These are phyloP conservation scores for Alternaria dauci DNA, from an alignment of 2,329 filamentous ascomycete genomes.

Conservation along the genomic window DNA sequence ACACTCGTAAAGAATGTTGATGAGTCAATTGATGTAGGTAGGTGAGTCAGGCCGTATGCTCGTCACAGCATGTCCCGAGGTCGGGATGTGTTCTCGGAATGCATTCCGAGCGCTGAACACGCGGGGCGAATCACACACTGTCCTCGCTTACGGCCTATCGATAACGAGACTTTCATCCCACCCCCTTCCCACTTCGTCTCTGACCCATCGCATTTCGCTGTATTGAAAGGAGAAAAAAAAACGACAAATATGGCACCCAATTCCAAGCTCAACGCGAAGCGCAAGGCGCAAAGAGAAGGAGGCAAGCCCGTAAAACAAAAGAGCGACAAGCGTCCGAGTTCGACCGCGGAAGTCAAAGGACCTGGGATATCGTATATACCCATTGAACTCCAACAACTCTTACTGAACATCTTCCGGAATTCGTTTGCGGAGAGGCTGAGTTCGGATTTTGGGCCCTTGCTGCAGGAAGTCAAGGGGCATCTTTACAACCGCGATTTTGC, in stretches of 20 bases:
- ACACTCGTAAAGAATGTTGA: background rate
- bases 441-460: constrained; percentile 61
- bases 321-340: background rate
- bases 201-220: background rate
- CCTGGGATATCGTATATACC: constrained; percentile 49
- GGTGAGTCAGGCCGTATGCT: background rate
- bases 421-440: constrained; percentile 61
- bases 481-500: constrained; percentile 87
- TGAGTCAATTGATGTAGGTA: constrained; percentile 1
- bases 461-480: constrained; percentile 86
- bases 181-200: background rate
- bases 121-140: constrained; percentile 1
- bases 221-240: background rate
- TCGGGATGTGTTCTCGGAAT: constrained; percentile 17
- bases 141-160: constrained; percentile 18
- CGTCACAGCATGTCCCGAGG: constrained; percentile 1
- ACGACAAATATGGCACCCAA: constrained; percentile 18
- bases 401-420: constrained; percentile 76
- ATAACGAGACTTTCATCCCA: constrained; percentile 20
- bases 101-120: constrained; percentile 11
- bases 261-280: constrained; percentile 26
- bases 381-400: constrained; percentile 68
- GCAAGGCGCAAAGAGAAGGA: constrained; percentile 20
- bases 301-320: constrained; percentile 18
- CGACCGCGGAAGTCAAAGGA: constrained; percentile 9